Conservation (phyloP, 2,329 filamentous ascomycete species). For the Claviceps africana region DNA sequence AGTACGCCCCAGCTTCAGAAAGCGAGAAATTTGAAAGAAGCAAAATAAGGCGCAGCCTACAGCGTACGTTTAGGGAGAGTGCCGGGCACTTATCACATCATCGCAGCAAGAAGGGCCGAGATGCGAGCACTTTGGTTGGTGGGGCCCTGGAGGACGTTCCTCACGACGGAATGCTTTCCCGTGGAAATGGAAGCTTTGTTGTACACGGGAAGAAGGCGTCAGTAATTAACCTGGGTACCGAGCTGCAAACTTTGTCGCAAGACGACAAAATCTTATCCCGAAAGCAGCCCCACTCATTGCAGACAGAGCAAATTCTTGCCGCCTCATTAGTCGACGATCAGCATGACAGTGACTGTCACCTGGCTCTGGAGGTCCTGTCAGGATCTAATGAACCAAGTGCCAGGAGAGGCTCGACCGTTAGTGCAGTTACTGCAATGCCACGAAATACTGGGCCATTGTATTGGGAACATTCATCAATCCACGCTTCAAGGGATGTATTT, state of each 20-base stretch:
- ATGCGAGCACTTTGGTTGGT: conserved; percentile 21
- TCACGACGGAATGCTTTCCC: conserved; percentile 55
- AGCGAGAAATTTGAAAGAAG: conserved; percentile 42
- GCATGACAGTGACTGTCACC: conserved; percentile 37
- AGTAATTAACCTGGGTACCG: conserved; percentile 89
- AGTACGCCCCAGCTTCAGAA: conserved; percentile 23
- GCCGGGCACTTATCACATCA: conserved; percentile 52
- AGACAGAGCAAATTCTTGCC: conserved; percentile 16
- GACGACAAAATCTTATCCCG: conserved; percentile 58
- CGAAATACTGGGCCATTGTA: conserved; percentile 51
- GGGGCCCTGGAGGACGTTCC: conserved; percentile 23
- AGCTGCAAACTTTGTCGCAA: conserved; percentile 63
- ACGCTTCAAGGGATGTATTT: conserved; percentile 28
- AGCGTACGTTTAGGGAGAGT: conserved; percentile 77
- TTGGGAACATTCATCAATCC: conserved; percentile 42
- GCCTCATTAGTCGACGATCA: conserved; percentile 22
- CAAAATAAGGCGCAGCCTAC: conserved; percentile 71
- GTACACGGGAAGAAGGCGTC: conserved; percentile 97
- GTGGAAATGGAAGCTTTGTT: conserved; percentile 79
- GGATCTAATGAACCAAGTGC: conserved; percentile 29
- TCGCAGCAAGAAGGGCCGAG: conserved; percentile 63
- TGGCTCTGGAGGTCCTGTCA: conserved; percentile 30
- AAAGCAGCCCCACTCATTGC: conserved; percentile 29
- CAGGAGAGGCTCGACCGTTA: conserved; percentile 48
- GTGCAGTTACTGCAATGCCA: conserved; percentile 52